Evolutionary conservation across 1,284 basidiomycete genomes (phyloP), one percentile per base, ranked within the genome.

Genomic region (Pholiota adiposa): DNA sequence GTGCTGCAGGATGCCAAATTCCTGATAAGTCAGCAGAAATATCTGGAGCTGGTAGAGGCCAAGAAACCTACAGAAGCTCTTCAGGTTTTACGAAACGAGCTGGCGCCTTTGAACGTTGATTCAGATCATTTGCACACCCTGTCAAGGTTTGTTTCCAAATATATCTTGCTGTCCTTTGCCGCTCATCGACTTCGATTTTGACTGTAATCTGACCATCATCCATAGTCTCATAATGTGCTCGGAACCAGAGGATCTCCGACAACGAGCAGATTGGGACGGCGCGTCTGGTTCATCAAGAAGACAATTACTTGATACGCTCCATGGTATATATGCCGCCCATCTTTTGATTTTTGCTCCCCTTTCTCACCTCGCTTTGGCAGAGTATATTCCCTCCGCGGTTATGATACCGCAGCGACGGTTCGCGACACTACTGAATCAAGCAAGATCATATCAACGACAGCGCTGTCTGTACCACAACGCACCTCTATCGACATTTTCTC

Each of bases 371-470:
- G 36, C 52, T 38, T 51, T 36, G 59, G 18, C 69, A 97, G 95
- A 84, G 38, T 90, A 90, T 75, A 93, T 98, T 65, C 92, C 95
- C 5, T 90, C 97, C 2, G 86, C 88, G 16, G 82, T 94, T 56
- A 97, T 98, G 93, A 88, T 99, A 51, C 97, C 97, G 9, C 90
- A 91, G 66, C 87, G 91, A 41, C 90, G 97, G 43, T 88, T 99
- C 55, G 83, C 90, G 5, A 86, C 90, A 6, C 83, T 99, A 9
- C 83, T 99, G 33, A 85, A 93, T 50, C 97, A 99, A 78, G 93
- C 96, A 54, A 86, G 89, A 60, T 77, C 83, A 65, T 85, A 90
- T 72, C 96, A 99, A 73, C 86, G 87, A 64, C 81, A 85, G 59
- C 83, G 83, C 58, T 95, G 93, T 75, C 73, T 90, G 67, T 95